phyloP scores from a whole-genome alignment of 2,329 filamentous ascomycete species.

The Rasamsonia emersonii region DNA sequence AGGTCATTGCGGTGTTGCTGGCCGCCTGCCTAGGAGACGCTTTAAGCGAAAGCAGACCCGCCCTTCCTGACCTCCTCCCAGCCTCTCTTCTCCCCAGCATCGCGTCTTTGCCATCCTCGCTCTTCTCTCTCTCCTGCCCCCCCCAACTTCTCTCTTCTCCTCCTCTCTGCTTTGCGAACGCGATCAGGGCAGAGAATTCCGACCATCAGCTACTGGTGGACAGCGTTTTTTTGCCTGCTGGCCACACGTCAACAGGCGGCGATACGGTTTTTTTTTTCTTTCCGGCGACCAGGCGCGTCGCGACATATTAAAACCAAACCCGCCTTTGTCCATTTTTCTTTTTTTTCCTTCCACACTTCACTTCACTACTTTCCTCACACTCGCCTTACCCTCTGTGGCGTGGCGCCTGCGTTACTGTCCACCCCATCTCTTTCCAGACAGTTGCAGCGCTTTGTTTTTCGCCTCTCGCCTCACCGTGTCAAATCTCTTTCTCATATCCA shows the following conservation, averaged over 20 bases:
- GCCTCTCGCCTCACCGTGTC: constrained; percentile 1
- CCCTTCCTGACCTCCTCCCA: constrained; percentile 7
- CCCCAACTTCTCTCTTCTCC: constrained; percentile 2
- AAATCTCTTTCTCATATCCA: constrained; percentile 1
- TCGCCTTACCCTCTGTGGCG: neutral
- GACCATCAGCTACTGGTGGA: too few relatives aligned
- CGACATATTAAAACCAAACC: constrained; percentile 2
- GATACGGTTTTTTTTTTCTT: constrained; percentile 3
- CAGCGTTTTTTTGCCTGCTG: constrained; percentile 1
- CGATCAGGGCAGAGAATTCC: too few relatives aligned
- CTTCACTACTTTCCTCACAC: neutral
- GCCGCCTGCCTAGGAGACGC: too few relatives aligned
- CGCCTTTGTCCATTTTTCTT: constrained; percentile 1
- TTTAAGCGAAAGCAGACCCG: neutral
- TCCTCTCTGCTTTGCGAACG: constrained; percentile 2
- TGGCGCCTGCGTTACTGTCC: neutral
- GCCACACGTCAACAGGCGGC: neutral
- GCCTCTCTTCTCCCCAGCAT: constrained; percentile 5
- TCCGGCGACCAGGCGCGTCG: constrained; percentile 6
- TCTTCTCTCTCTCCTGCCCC: neutral
- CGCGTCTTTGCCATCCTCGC: constrained; percentile 3
- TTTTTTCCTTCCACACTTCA: neutral
- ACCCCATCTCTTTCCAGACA: neutral
- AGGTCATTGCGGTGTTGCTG: neutral
- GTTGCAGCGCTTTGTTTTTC: too few relatives aligned